These are phyloP conservation scores for Phytophthora multivora DNA, from an alignment of 352 stramenopile genomes.

Conservation along the genomic window DNA sequence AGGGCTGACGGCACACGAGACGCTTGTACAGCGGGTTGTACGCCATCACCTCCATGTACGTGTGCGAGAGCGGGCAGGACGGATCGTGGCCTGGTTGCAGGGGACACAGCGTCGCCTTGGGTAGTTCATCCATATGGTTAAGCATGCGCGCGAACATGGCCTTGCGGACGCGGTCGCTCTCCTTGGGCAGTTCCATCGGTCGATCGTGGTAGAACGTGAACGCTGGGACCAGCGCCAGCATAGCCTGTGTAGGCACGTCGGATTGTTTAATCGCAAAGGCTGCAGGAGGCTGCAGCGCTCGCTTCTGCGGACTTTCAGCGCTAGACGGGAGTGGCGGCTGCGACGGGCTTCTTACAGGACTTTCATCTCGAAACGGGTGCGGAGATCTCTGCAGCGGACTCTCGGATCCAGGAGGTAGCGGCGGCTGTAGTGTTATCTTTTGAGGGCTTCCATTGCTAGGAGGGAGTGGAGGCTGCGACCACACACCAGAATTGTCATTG, in stretches of 20 bases:
- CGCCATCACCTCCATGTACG: slow-evolving; percentile 55
- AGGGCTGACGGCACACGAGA: slow-evolving; percentile 43
- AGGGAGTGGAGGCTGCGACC: slow-evolving; percentile 31
- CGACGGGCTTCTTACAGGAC: slow-evolving; percentile 17
- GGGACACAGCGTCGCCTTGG: slow-evolving; percentile 51
- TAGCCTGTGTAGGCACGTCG: slow-evolving; percentile 28
- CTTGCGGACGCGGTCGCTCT: slow-evolving; percentile 35
- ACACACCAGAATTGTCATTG: slow-evolving; percentile 29
- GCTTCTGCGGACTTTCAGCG: slow-evolving; percentile 25
- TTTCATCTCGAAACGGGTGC: slow-evolving; percentile 18
- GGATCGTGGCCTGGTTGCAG: slow-evolving; percentile 28
- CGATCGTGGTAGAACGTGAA: slow-evolving; percentile 42
- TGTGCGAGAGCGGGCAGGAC: slow-evolving; percentile 42
- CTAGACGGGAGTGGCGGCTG: slow-evolving; percentile 16
- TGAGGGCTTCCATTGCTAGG: slow-evolving; percentile 22
- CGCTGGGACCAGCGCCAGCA: slow-evolving; percentile 22
- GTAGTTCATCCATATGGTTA: slow-evolving; percentile 51
- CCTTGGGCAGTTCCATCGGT: slow-evolving; percentile 33
- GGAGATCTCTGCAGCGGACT: slow-evolving; percentile 17
- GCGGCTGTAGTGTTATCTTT: slow-evolving; percentile 12
- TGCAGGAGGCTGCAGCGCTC: slow-evolving; percentile 5
- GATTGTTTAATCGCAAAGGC: slow-evolving; percentile 22
- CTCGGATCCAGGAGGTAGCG: slow-evolving; percentile 17
- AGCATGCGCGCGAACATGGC: slow-evolving; percentile 57
- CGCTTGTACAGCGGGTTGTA: slow-evolving; percentile 63